phyloP scores from a whole-genome alignment of 1,284 basidiomycete genomes.

The Xerocomus cyaneibrunnescens region DNA sequence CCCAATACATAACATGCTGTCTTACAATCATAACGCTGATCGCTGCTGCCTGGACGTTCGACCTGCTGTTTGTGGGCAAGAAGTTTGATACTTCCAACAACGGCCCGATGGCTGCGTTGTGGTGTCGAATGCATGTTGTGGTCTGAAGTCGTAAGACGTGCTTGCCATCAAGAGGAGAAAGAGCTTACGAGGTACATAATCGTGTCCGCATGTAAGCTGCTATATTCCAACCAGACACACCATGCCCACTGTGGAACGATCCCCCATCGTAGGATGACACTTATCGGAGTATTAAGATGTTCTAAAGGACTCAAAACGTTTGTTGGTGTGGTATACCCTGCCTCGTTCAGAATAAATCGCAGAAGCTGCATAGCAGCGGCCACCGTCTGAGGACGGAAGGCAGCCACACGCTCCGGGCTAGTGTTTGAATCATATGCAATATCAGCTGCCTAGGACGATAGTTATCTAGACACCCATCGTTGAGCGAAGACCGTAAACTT shows the following conservation, averaged over 20 bases:
- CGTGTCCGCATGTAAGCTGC: constrained; percentile 47
- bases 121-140: constrained; percentile 48
- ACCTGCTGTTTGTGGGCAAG: not conserved
- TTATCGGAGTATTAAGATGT: constrained; percentile 45
- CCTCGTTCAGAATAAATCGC: constrained; percentile 38
- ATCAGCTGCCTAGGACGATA: constrained; percentile 24
- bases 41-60: constrained; percentile 7
- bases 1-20: not conserved
- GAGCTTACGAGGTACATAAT: constrained; percentile 50
- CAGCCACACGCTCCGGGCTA: not conserved
- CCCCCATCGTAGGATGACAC: constrained; percentile 54
- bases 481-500: not conserved
- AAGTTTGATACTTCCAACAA: constrained; percentile 6
- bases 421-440: constrained; percentile 3
- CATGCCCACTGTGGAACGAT: constrained; percentile 59
- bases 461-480: not conserved
- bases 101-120: not conserved
- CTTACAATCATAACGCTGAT: constrained; percentile 29
- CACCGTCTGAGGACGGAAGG: constrained; percentile 49
- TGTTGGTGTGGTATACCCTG: constrained; percentile 11
- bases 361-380: constrained; percentile 47
- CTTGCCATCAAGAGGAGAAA: not conserved
- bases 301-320: constrained; percentile 27
- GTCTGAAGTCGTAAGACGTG: constrained; percentile 40
- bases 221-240: constrained; percentile 57